These are phyloP conservation scores for Leccinellum luteum DNA, from an alignment of 768 basidiomycete genomes.

Conservation along the genomic window DNA sequence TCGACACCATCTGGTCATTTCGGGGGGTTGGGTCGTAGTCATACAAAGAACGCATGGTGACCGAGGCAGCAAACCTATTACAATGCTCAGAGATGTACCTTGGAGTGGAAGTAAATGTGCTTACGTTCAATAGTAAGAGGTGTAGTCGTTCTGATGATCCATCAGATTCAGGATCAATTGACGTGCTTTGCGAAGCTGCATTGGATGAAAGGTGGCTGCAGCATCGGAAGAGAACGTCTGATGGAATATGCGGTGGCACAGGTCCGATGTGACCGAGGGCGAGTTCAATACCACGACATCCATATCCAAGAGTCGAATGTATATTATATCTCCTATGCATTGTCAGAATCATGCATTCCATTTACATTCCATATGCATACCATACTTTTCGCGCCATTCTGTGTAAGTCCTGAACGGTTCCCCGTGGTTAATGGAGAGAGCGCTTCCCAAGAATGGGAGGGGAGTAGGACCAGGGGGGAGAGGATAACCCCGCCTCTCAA, in stretches of 20 bases:
- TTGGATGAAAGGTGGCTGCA: conserved; percentile 2
- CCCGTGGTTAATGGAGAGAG: background rate
- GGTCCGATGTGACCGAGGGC: too few species aligned
- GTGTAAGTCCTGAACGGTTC: background rate
- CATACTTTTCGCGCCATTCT: background rate
- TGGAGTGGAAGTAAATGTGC: background rate
- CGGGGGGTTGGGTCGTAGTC: conserved; percentile 19
- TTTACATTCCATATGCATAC: background rate
- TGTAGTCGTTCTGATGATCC: conserved; percentile 3
- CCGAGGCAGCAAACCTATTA: conserved; percentile 32
- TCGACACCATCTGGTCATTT: conserved; percentile 16
- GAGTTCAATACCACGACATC: too few species aligned
- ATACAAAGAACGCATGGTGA: conserved; percentile 19
- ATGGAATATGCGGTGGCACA: conserved; percentile 16
- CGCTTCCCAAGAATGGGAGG: background rate
- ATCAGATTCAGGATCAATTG: conserved; percentile 7
- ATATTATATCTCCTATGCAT: background rate
- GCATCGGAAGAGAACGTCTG: conserved; percentile 8
- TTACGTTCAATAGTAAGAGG: conserved; percentile 12
- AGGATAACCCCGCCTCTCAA: background rate
- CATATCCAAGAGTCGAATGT: too few species aligned
- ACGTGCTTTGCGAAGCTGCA: conserved; percentile 7
- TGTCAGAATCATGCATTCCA: background rate
- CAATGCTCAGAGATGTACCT: background rate
- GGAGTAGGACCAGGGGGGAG: background rate